Evolutionary conservation across 768 basidiomycete species (phyloP), one percentile per base, ranked within the genome.

Genomic region (Paxillus rubicundulus): DNA sequence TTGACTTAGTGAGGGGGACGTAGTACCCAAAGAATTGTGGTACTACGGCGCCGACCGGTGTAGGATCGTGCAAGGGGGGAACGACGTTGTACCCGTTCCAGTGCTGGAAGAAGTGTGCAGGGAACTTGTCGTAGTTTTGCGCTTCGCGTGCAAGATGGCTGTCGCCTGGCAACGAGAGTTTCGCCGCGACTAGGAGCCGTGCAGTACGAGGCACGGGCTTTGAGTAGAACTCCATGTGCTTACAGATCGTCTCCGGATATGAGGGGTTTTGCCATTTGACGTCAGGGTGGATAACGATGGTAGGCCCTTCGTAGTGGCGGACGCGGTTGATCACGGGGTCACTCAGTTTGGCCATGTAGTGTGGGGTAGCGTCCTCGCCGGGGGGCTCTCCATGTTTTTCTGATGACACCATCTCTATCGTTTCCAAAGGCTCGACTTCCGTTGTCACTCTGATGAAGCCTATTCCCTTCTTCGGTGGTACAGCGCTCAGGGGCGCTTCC

Each of bases 11-110:
- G 49, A 65, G 5, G 67, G 71, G 46, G 10, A 24, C 53, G 59
- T 84, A 86, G 65, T 79, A 82, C 2, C 85, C 84, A 59, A 80
- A 86, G 66, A 77, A 86, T 61, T 84, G 82, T 1, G 85, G 84
- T 4, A 80, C 77, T 44, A 85, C 52, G 0, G 85, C 74, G 8
- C 73, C 73, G 5, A 79, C 66, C 1, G 80, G 79, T 0, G 75
- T 72, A 0, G 82, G 82, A 52, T 76, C 67, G 27, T 70, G 65
- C 9, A 80, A 34, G 18, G 66, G 65, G 2, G 55, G 52, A 21
- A 62, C 17, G 28, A 61, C 24, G 33, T 68, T 67, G 49, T 61
- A 65, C 10, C 59, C 61, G 4, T 38, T 52, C 63, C 65, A 67
- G 45, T 65, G 59, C 40, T 67, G 55, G 38, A 65, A 65, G 34